Conservation (phyloP, 2,329 filamentous ascomycete genomes). For the Cladosporium sp. region DNA sequence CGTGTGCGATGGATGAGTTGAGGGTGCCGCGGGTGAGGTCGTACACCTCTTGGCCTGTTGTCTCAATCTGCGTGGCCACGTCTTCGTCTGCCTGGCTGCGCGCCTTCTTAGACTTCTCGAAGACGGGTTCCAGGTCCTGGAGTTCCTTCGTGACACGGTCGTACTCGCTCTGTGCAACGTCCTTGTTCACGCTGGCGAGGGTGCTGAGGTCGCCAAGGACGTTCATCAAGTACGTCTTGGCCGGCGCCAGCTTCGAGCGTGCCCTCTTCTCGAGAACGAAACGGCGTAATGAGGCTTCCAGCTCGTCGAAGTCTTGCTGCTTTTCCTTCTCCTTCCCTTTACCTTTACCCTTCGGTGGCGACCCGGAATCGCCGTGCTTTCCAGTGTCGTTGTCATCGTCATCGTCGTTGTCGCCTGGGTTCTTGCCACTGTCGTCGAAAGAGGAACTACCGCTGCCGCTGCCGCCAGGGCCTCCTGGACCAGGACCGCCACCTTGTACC, state of each 20-base stretch:
- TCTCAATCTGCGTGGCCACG: slow-evolving; percentile 75
- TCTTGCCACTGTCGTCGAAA: slow-evolving; percentile 31
- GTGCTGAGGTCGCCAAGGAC: slow-evolving; percentile 80
- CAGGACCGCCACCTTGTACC: slow-evolving; percentile 51
- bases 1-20: slow-evolving; percentile 65
- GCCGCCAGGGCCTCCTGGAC: slow-evolving; percentile 38
- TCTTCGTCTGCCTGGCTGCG: slow-evolving; percentile 72
- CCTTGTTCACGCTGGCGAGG: slow-evolving; percentile 77
- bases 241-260: slow-evolving; percentile 88
- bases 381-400: slow-evolving; percentile 51
- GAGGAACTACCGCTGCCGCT: slow-evolving; percentile 30
- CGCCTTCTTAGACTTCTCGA: slow-evolving; percentile 76
- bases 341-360: slow-evolving; percentile 56
- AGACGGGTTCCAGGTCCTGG: slow-evolving; percentile 72
- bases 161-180: slow-evolving; percentile 79
- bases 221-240: slow-evolving; percentile 91
- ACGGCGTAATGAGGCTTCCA: slow-evolving; percentile 81
- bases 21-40: slow-evolving; percentile 72
- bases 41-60: slow-evolving; percentile 80
- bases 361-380: slow-evolving; percentile 44
- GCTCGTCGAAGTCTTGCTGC: slow-evolving; percentile 77
- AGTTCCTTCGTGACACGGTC: slow-evolving; percentile 77
- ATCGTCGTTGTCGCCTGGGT: slow-evolving; percentile 32
- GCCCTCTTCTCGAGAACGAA: slow-evolving; percentile 96
- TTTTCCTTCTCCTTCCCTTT: slow-evolving; percentile 76